Evolutionary conservation across 2,329 filamentous ascomycete genomes (phyloP).

Genomic region (Escovopsis sp.): DNA sequence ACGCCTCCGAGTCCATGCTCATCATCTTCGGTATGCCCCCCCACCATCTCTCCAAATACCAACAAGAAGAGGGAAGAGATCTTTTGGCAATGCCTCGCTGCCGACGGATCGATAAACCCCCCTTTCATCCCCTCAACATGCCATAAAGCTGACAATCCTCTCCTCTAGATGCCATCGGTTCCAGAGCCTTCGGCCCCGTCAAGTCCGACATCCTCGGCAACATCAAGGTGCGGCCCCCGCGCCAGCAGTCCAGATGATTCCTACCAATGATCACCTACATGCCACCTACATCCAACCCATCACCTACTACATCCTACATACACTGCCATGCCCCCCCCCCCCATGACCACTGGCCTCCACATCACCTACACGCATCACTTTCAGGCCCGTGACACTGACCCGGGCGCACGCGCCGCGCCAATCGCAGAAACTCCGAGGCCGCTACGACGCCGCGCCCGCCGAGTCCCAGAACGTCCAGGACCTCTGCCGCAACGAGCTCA

Average conservation of each 20-base stretch:
- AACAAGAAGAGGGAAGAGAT: no score
- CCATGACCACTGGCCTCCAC: no score
- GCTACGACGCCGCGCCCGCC: conserved; percentile 60
- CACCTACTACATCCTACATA: no score
- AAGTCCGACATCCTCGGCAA: conserved; percentile 87
- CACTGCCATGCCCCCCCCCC: no score
- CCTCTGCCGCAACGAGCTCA: conserved; percentile 74
- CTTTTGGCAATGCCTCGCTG: not conserved
- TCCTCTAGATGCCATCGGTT: conserved; percentile 42
- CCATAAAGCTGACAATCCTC: no score
- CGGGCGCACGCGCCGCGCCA: no score
- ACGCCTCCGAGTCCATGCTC: conserved; percentile 74
- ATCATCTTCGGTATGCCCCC: conserved; percentile 61
- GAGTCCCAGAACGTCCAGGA: conserved; percentile 76
- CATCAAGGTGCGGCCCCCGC: conserved; percentile 49
- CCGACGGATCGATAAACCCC: conserved; percentile 10
- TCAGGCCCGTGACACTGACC: no score
- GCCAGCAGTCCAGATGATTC: not conserved
- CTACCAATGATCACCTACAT: conserved; percentile 8
- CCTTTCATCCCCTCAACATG: no score
- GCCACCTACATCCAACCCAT: no score
- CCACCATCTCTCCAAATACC: not conserved
- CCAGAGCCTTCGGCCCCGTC: conserved; percentile 72
- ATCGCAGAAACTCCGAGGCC: conserved; percentile 72
- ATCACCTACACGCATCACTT: no score